A percentile compares a stretch with the other conserved stretches of the same genome.
Conservation (phyloP, 2,329 filamentous ascomycete genomes). For the Fusarium haematococcum region DNA sequence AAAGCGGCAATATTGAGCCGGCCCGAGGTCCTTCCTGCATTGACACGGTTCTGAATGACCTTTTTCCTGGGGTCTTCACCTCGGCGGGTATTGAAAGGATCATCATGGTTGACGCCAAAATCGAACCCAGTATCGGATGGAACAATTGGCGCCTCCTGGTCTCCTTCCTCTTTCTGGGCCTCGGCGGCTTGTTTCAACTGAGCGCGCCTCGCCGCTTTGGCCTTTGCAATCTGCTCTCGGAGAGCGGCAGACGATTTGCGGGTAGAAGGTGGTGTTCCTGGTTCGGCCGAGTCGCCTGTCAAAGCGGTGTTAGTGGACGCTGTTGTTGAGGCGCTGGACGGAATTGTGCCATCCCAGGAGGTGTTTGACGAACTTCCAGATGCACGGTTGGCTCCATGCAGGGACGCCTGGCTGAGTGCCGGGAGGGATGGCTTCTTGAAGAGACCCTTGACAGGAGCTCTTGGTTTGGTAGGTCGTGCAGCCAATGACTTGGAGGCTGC, state of each 20-base stretch:
- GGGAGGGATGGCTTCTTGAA: conserved; percentile 67
- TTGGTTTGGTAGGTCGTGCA: conserved; percentile 60
- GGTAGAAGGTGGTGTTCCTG: conserved; percentile 41
- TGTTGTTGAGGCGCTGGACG: conserved; percentile 36
- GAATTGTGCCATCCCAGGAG: conserved; percentile 49
- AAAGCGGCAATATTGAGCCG: conserved; percentile 90
- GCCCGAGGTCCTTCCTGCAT: conserved; percentile 79
- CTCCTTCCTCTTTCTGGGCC: conserved; percentile 7
- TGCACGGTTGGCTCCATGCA: conserved; percentile 20
- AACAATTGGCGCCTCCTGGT: conserved; percentile 52
- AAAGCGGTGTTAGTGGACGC: conserved; percentile 22
- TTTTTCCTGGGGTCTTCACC: conserved; percentile 71
- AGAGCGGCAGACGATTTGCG: conserved; percentile 82
- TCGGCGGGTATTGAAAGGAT: conserved; percentile 77
- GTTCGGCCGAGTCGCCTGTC: conserved; percentile 24
- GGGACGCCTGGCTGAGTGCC: conserved; percentile 48
- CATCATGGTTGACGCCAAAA: conserved; percentile 65
- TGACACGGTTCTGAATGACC: conserved; percentile 78
- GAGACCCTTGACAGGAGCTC: conserved; percentile 65
- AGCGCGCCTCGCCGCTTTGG: conserved; percentile 82
- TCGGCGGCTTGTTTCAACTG: conserved; percentile 52
- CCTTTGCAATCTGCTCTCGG: conserved; percentile 91
- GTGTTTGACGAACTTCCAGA: conserved; percentile 33
- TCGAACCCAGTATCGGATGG: conserved; percentile 57
- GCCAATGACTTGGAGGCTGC: conserved; percentile 61